A percentile compares a stretch with the other conserved stretches of the same genome.
Evolutionary conservation across 2,329 filamentous ascomycete genomes (phyloP).

Genomic region (Paracamarosporium sp.): DNA sequence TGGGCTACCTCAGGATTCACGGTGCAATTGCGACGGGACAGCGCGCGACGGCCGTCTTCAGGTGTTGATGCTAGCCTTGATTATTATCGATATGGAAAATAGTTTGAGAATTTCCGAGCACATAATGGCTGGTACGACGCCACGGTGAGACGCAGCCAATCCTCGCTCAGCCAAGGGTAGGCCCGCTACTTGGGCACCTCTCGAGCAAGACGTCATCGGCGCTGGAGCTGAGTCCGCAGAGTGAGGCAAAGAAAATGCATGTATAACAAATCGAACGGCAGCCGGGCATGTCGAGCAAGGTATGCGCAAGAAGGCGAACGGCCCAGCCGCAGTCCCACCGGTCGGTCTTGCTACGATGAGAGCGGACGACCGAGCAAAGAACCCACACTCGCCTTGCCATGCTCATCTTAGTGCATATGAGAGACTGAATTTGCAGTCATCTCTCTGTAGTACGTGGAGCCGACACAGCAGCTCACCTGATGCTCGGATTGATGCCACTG

Average conservation of each 20-base stretch:
- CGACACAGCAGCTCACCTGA: neutral
- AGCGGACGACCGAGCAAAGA: neutral
- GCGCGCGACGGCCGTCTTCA: neutral
- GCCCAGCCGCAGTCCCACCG: neutral
- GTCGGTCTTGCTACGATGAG: too few species aligned
- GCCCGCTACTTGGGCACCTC: neutral
- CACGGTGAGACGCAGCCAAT: conserved; percentile 10
- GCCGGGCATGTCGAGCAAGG: neutral
- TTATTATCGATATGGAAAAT: neutral
- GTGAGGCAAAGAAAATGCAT: neutral
- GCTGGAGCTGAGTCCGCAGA: neutral
- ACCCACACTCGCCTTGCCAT: neutral
- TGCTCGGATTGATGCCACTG: neutral
- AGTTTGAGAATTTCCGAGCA: conserved; percentile 1
- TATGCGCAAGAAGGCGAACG: neutral
- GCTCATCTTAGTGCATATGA: neutral
- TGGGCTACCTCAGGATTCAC: neutral
- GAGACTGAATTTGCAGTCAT: neutral
- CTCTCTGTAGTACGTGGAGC: too few species aligned
- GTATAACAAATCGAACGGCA: neutral
- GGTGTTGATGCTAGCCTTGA: neutral
- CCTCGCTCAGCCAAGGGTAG: neutral
- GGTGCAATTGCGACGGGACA: neutral
- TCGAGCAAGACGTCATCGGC: neutral
- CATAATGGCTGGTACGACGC: conserved; percentile 8